Percentiles rank a stretch among this genome's conserved stretches.
Evolutionary conservation across 139 green algal genomes (phyloP).

Genomic region (Limnomonas spitsbergensis): DNA sequence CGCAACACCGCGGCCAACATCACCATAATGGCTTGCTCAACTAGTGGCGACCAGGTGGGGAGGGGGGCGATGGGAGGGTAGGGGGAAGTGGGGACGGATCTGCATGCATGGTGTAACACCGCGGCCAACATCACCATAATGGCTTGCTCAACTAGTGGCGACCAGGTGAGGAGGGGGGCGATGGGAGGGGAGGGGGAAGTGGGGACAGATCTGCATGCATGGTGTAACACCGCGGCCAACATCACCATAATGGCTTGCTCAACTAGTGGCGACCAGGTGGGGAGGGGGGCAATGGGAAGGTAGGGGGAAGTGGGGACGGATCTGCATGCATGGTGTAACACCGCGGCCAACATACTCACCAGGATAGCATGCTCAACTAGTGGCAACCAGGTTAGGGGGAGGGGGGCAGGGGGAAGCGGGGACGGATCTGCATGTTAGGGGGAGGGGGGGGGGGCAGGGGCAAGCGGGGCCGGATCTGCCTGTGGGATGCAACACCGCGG

Average conservation of each 20-base stretch:
- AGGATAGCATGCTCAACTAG: slow-evolving; percentile 21
- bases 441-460: no score
- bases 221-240: slow-evolving; percentile 26
- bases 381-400: neutral
- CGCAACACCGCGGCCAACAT: slow-evolving; percentile 32
- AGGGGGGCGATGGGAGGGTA: no score
- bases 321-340: slow-evolving; percentile 31
- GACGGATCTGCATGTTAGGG: slow-evolving; percentile 23
- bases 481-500: slow-evolving; percentile 28
- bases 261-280: slow-evolving; percentile 10
- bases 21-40: slow-evolving; percentile 13
- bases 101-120: slow-evolving; percentile 34
- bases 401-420: no score
- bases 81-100: no score
- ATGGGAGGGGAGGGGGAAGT: no score
- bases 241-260: slow-evolving; percentile 22
- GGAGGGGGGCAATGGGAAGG: no score
- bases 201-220: slow-evolving; percentile 23
- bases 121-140: slow-evolving; percentile 8
- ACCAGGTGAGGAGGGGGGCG: neutral
- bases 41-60: slow-evolving; percentile 13
- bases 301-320: no score
- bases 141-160: slow-evolving; percentile 20
- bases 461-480: no score
- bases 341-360: slow-evolving; percentile 7